Evolutionary conservation across 208 protist genomes (phyloP), one percentile per base, ranked within the genome.

Genomic region (Leishmania major): DNA sequence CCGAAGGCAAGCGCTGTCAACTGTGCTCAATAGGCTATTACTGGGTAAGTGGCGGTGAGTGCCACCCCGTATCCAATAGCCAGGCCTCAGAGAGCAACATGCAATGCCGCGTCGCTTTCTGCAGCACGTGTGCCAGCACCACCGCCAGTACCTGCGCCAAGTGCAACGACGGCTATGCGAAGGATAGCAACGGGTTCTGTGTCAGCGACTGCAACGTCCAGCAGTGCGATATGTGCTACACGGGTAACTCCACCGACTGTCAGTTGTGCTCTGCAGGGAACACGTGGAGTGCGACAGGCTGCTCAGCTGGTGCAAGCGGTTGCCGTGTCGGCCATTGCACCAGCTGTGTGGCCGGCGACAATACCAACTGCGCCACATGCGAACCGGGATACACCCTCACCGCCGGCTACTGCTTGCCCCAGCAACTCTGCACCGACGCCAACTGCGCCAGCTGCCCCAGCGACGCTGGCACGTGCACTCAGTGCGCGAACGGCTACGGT

Each of bases 251-350:
- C 47, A 15, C 60, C n/a, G 77, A 80, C 47, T 80, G 77, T 31
- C n/a, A 80, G 77, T 25, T 80, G 64, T 80, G 77, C 77, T 31
- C 77, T 49, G 3, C 59, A 0, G 77, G 17, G 13, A 62, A 73
- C 77, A 28, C 60, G 47, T 80, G 77, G 77, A 45, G 64, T 28
- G 5, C 35, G 22, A 45, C 19, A 49, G 77, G 53, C 35, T 49
- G 51, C 62, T 64, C 64, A 60, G 37, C 57, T 64, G 31, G 47
- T 47, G 11, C 40, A 40, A 53, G n/a, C 47, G 77, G 62, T 64
- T 80, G 77, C 47, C 77, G 77, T 31, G 64, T 80, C 43, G 77
- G 77, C 28, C 77, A 80, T 55, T 79, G 75, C 40, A 69, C 75
- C 17, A 45, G 40, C 25, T 79, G 75, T 37, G 13, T 17, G 7